Evolutionary conservation across 768 basidiomycete genomes (phyloP), one percentile per base, ranked within the genome.

Genomic region (Hericium coralloides): DNA sequence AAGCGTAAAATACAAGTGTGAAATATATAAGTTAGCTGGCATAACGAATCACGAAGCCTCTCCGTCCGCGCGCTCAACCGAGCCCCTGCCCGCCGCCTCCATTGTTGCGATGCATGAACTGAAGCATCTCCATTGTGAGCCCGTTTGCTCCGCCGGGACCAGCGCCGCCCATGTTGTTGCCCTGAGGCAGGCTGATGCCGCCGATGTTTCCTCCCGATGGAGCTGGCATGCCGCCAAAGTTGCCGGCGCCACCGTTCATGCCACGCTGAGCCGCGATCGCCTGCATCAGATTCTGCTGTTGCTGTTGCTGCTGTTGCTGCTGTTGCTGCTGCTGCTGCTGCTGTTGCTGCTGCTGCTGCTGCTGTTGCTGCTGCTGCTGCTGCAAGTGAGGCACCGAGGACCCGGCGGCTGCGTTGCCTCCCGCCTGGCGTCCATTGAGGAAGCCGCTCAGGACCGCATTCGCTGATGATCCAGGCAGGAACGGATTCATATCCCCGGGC

Each of bases 401-500:
- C 15, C 14, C 52, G 12, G n/a, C 43, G 43, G n/a, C 43, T n/a
- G 52, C 37, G 4, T 36, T 14, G 12, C 31, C 52, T 7, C 31
- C 37, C n/a, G 17, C 4, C 52, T 52, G 52, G 14, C 37, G 31
- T 18, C n/a, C 52, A n/a, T 23, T 38, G 20, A 60, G 25, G 9
- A 62, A 39, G 10, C 59, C 59, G 22, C 55, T 60, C 38, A 58
- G 41, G 4, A 60, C 55, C 14, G 55, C 23, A 31, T 60, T 62
- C 23, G 60, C 60, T 31, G 60, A 56, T 4, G 59, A 57, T 15
- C 59, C 59, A 10, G 60, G 60, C 4, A 62, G 49, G 51, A 62
- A 62, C 0, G 60, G 60, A 31, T 62, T 62, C 37, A 62, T 52
- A 49, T 62, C 60, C 3, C 53, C 59, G 18, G 59, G 58, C 52